These are phyloP conservation scores for Gaertneriomyces semiglobifer DNA, from an alignment of 192 early-diverging fungal species.

Conservation along the genomic window DNA sequence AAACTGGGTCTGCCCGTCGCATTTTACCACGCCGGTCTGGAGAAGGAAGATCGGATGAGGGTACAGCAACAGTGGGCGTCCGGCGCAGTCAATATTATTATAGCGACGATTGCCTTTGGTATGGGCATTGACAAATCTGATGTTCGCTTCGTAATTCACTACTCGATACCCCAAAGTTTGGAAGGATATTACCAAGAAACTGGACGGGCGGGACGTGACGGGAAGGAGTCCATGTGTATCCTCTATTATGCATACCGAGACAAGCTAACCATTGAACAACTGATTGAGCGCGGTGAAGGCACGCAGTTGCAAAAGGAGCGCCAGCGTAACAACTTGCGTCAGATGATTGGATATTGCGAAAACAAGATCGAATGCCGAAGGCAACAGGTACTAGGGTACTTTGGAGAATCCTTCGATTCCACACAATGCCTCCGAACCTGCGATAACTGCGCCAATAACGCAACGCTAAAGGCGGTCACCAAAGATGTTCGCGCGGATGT, in stretches of 20 bases:
- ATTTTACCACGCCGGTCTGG: slow-evolving; percentile 88
- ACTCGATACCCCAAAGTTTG: slow-evolving; percentile 80
- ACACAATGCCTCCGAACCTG: slow-evolving; percentile 71
- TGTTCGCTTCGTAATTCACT: slow-evolving; percentile 94
- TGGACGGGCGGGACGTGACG: slow-evolving; percentile 92
- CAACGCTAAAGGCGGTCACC: slow-evolving; percentile 14
- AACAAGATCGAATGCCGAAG: slow-evolving; percentile 83
- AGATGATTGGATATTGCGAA: slow-evolving; percentile 73
- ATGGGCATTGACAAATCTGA: slow-evolving; percentile 97
- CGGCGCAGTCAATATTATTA: slow-evolving; percentile 74
- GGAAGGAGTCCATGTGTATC: slow-evolving; percentile 75
- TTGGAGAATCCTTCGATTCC: slow-evolving; percentile 76
- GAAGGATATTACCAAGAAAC: slow-evolving; percentile 99
- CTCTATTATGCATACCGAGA: slow-evolving; percentile 78
- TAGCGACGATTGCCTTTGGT: slow-evolving; percentile 95
- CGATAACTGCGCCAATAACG: slow-evolving; percentile 73
- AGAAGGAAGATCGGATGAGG: slow-evolving; percentile 67
- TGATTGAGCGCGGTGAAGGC: slow-evolving; percentile 84
- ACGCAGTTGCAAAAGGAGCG: slow-evolving; percentile 76
- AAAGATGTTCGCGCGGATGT: slow-evolving; percentile 58
- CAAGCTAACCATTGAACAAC: slow-evolving; percentile 66
- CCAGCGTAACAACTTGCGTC: slow-evolving; percentile 48
- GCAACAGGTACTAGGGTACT: slow-evolving; percentile 84
- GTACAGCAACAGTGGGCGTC: slow-evolving; percentile 83
- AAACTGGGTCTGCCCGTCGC: slow-evolving; percentile 57